Base-by-base conservation (phyloP, 2,329 filamentous ascomycete genomes). In the Diaporthe sp. region DNA sequence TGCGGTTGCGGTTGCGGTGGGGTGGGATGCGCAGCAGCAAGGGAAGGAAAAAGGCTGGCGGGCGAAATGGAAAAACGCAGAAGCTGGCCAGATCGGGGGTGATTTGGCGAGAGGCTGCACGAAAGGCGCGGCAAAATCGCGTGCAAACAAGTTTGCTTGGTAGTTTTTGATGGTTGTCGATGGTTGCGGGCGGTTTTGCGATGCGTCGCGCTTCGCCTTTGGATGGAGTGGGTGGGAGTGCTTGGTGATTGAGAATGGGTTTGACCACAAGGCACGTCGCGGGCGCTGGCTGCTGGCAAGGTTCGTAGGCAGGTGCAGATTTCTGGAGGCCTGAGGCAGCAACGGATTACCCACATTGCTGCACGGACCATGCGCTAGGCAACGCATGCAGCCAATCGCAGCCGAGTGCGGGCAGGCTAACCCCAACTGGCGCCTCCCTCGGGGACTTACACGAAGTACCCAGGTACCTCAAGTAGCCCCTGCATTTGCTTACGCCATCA, bases 101-200 rank as follows among this genome's bases (percentile, higher is more conserved):
- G 84, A 85, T 82, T 83, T 82, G 82, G 82, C 80, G 80, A 82
- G 80, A 84, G 80, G 81, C 81, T 80, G 80, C 82, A 83, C 80
- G 81, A 79, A 80, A 83, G 82, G 84, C 83, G 86, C 84, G 84
- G 86, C 82, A 83, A 86, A 88, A 86, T 86, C 85, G 89, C 87
- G 88, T 88, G 85, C 84, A 85, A 87, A 85, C 84, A 84, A 84
- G 85, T 85, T 84, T 85, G 86, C 84, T 85, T 84, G 84, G 84
- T 82, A 83, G 86, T 85, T 87, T 83, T 83, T 84, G 88, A 90
- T 90, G 88, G 86, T 82, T 85, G 84, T 87, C 84, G 88, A 90
- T 90, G 88, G 84, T 87, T 87, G 86, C 86, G 87, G 86, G 86
- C 84, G 87, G 87, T 88, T 85, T 87, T 87, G 87, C 86, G 88